A percentile compares a stretch with the other conserved stretches of the same genome.
Conservation (phyloP, 2,329 filamentous ascomycete species). For the Rhynchosporium agropyri region DNA sequence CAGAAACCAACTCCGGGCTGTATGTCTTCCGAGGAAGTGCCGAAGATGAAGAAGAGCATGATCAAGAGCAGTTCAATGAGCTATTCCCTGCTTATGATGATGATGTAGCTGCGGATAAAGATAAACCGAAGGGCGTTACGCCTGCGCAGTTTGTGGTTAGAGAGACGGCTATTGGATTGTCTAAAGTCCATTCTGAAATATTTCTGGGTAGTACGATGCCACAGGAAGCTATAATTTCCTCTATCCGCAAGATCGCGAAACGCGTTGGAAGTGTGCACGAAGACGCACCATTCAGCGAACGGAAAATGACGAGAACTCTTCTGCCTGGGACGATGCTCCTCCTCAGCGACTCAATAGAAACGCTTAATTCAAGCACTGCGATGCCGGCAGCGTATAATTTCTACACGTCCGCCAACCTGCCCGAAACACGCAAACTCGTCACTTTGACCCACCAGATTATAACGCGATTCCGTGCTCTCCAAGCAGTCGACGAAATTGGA, state of each 20-base stretch:
- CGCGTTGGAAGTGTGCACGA: conserved; percentile 34
- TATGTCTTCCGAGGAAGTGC: conserved; percentile 82
- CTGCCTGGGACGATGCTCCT: conserved; percentile 68
- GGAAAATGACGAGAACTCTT: conserved; percentile 54
- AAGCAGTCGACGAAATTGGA: conserved; percentile 64
- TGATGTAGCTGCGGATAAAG: conserved; percentile 27
- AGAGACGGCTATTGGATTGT: conserved; percentile 56
- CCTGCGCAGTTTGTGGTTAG: conserved; percentile 27
- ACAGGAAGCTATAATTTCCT: conserved; percentile 34
- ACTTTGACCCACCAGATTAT: conserved; percentile 69
- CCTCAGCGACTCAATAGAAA: conserved; percentile 62
- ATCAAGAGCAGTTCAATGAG: conserved; percentile 74
- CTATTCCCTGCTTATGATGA: conserved; percentile 80
- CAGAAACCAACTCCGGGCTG: conserved; percentile 72
- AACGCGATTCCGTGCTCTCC: conserved; percentile 71
- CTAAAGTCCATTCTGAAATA: conserved; percentile 58
- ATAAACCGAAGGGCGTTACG: conserved; percentile 27
- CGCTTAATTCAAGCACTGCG: conserved; percentile 46
- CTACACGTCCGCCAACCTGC: conserved; percentile 79
- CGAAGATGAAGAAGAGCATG: conserved; percentile 74
- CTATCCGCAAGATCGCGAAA: conserved; percentile 38
- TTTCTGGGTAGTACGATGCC: conserved; percentile 33
- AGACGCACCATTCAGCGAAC: conserved; percentile 31
- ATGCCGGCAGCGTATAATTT: conserved; percentile 72
- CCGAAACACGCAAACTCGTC: conserved; percentile 75